phyloP scores from a whole-genome alignment of 768 basidiomycete species.

The Suillus lakei region DNA sequence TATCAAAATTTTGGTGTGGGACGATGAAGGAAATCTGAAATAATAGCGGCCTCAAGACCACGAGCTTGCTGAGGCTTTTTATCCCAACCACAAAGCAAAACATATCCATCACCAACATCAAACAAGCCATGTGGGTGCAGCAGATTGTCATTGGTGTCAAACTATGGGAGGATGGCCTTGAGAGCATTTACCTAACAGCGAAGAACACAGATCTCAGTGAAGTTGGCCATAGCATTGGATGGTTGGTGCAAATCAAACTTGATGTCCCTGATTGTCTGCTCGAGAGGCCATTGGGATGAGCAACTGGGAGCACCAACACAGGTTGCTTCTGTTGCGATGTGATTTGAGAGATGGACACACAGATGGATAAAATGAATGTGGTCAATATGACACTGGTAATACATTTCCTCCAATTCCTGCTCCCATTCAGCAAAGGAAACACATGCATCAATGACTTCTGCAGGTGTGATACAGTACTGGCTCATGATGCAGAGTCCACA shows the following conservation, averaged over 20 bases:
- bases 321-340: background rate
- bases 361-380: constrained; percentile 33
- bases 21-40: background rate
- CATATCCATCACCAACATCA: background rate
- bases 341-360: constrained; percentile 17
- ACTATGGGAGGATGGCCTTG: constrained; percentile 17
- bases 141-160: constrained; percentile 7
- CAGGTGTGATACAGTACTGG: constrained; percentile 22
- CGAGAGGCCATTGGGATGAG: background rate
- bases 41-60: background rate
- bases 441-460: background rate
- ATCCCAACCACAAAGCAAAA: background rate
- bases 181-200: constrained; percentile 24
- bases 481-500: constrained; percentile 26
- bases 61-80: background rate
- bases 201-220: constrained; percentile 21
- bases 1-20: background rate
- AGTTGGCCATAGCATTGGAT: constrained; percentile 31
- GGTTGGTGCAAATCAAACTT: constrained; percentile 13
- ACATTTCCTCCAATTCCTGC: constrained; percentile 32
- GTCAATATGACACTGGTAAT: constrained; percentile 24
- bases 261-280: background rate
- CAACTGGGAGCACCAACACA: background rate
- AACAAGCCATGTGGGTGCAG: background rate
- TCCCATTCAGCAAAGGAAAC: constrained; percentile 24